phyloP scores from a whole-genome alignment of 2,329 filamentous ascomycete genomes.

The Pseudopyricularia javanii region DNA sequence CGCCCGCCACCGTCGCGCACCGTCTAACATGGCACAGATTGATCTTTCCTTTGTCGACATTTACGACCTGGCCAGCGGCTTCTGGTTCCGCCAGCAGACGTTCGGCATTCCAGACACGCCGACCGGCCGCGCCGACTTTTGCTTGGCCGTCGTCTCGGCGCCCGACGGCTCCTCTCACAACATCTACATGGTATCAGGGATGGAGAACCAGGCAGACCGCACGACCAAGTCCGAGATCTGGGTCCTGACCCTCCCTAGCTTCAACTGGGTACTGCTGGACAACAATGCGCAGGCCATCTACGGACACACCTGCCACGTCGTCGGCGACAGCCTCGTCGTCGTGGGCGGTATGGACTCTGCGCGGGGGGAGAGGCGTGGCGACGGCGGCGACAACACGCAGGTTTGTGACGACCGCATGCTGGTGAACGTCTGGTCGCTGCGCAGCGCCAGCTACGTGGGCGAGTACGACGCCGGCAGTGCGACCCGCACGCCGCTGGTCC shows the following conservation, averaged over 20 bases:
- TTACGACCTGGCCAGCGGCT: constrained; percentile 9
- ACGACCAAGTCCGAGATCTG: constrained; percentile 7
- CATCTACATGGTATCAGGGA: constrained; percentile 10
- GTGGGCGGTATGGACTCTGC: constrained; percentile 9
- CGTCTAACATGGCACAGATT: constrained; percentile 2
- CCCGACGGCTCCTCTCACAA: constrained; percentile 9
- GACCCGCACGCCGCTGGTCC: constrained; percentile 21
- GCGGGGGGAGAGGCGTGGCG: constrained; percentile 1
- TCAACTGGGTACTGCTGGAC: constrained; percentile 8
- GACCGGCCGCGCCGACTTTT: constrained; percentile 9
- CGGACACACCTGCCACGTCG: constrained; percentile 7
- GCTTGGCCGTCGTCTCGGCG: constrained; percentile 8
- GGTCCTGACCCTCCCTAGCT: constrained; percentile 9
- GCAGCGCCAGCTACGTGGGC: constrained; percentile 13
- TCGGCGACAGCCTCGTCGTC: constrained; percentile 7
- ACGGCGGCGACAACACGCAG: neutral
- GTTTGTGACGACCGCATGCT: constrained; percentile 10
- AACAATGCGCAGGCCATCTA: neutral
- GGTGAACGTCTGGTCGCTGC: constrained; percentile 10
- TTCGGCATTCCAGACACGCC: constrained; percentile 8
- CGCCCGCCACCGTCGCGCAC: too few relatives aligned
- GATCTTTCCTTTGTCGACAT: constrained; percentile 9
- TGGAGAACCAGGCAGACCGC: constrained; percentile 7
- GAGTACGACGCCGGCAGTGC: constrained; percentile 13
- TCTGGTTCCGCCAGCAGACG: constrained; percentile 11